Conservation (phyloP, 1,139 yeast species). For the Ogataea hybrid region DNA sequence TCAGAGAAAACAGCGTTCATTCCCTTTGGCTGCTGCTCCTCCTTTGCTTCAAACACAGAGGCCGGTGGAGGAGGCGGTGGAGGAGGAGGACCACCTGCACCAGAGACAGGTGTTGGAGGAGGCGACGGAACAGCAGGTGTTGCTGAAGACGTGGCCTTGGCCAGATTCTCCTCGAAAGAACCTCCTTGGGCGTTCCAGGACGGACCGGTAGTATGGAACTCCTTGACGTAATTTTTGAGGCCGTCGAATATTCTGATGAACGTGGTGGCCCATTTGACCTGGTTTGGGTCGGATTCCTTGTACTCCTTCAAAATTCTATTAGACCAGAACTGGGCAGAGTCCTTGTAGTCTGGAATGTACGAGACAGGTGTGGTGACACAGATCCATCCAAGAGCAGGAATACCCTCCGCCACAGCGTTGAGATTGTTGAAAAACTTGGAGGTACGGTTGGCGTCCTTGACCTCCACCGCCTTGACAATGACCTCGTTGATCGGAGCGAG, state of each 20-base stretch:
- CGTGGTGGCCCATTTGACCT: conserved; percentile 77
- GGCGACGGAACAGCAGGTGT: conserved; percentile 32
- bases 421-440: conserved; percentile 67
- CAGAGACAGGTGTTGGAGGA: conserved; percentile 28
- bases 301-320: conserved; percentile 84
- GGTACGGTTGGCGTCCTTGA: conserved; percentile 74
- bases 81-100: conserved; percentile 43
- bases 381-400: conserved; percentile 91
- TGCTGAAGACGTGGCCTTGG: conserved; percentile 31
- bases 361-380: conserved; percentile 67
- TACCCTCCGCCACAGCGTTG: conserved; percentile 84
- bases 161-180: conserved; percentile 45
- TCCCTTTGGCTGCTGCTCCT: conserved; percentile 38
- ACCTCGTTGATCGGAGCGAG: conserved; percentile 66
- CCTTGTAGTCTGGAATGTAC: conserved; percentile 78
- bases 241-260: conserved; percentile 65
- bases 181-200: conserved; percentile 67
- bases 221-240: conserved; percentile 67
- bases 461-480: conserved; percentile 53
- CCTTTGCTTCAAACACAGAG: conserved; percentile 48
- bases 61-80: conserved; percentile 76
- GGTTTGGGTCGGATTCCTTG: conserved; percentile 54
- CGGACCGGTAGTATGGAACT: conserved; percentile 78
- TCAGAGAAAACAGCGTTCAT: conserved; percentile 92
- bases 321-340: conserved; percentile 91